Percentiles rank a stretch among this genome's conserved stretches.
These are phyloP conservation scores for Microsporum canis DNA, from an alignment of 2,329 filamentous ascomycete genomes.

Conservation along the genomic window DNA sequence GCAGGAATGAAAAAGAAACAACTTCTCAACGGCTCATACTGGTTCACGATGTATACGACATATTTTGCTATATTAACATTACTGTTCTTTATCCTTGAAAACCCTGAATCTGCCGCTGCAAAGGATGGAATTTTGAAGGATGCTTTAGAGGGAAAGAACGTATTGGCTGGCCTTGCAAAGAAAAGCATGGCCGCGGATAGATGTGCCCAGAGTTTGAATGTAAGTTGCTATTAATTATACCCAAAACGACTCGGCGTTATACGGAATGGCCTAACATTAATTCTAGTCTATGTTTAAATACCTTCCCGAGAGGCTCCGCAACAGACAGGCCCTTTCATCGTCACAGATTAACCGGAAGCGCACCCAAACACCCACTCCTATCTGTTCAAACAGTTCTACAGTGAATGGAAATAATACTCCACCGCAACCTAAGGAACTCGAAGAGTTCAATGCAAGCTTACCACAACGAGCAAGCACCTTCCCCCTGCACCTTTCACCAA, in stretches of 20 bases:
- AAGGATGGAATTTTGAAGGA: slow-evolving; percentile 69
- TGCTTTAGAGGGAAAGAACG: slow-evolving; percentile 71
- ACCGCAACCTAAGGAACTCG: slow-evolving; percentile 13
- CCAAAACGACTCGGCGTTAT: background rate
- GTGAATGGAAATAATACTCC: slow-evolving; percentile 14
- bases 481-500: slow-evolving; percentile 22
- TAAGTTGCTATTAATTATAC: slow-evolving; percentile 35
- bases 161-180: slow-evolving; percentile 65
- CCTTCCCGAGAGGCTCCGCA: slow-evolving; percentile 60
- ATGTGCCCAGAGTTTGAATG: slow-evolving; percentile 65
- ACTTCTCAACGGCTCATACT: slow-evolving; percentile 51
- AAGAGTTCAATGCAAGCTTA: slow-evolving; percentile 11
- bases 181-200: slow-evolving; percentile 82
- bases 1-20: slow-evolving; percentile 52
- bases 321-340: slow-evolving; percentile 37
- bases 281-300: slow-evolving; percentile 67
- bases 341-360: slow-evolving; percentile 39
- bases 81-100: slow-evolving; percentile 54
- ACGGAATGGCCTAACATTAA: slow-evolving; percentile 8
- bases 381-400: slow-evolving; percentile 6
- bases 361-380: slow-evolving; percentile 15
- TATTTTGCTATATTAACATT: slow-evolving; percentile 56
- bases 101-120: slow-evolving; percentile 48
- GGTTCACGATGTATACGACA: slow-evolving; percentile 59
- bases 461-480: slow-evolving; percentile 33